Base-by-base conservation (phyloP, 805 yeast species). In the Candida alai region DNA sequence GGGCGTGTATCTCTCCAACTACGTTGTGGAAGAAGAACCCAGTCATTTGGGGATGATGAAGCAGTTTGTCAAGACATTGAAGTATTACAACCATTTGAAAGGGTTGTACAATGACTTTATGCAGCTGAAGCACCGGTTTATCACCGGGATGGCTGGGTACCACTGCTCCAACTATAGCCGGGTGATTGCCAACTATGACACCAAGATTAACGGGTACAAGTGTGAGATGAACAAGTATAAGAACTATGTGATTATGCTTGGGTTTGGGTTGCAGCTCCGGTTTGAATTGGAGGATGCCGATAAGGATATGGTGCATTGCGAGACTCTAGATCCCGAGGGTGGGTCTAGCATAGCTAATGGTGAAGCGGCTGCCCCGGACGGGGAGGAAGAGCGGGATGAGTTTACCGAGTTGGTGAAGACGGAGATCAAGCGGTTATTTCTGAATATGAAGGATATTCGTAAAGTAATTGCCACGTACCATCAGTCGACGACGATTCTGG, bases 191-290 rank as follows among this genome's bases (percentile, higher is more conserved):
- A 74, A 74, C 48, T 73, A 56, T 45, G 63, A 65, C 15, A 50
- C 53, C 32, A 69, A 64, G 36, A 44, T 60, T n/a, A 54, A 49
- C 27, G 72, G 70, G 39, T 65, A 72, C 44, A 68, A 67, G 41
- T 49, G 51, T 24, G 78, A 73, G 39, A 51, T 68, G 43, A 49
- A 55, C 35, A 63, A 70, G 48, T 70, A 69, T 47, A 70, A 65
- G 49, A 53, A 54, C 37, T 74, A 74, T 49, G 55, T 73, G 24
- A 49, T 60, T 21, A 60, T 64, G 34, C 55, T 74, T 27, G 74
- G 70, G n/a, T 60, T 58, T 43, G 78, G 73, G 0, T 62, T 73
- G 38, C 66, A 62, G 37, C 53, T 71, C 37, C 59, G 77, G 40
- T 62, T 58, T 34, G 70, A 68, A 35, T 51, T 64, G 39, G 67